Percentiles rank a stretch among this genome's conserved stretches.
Conservation (phyloP, 139 green algal species). For the Mychonastes homosphaera region DNA sequence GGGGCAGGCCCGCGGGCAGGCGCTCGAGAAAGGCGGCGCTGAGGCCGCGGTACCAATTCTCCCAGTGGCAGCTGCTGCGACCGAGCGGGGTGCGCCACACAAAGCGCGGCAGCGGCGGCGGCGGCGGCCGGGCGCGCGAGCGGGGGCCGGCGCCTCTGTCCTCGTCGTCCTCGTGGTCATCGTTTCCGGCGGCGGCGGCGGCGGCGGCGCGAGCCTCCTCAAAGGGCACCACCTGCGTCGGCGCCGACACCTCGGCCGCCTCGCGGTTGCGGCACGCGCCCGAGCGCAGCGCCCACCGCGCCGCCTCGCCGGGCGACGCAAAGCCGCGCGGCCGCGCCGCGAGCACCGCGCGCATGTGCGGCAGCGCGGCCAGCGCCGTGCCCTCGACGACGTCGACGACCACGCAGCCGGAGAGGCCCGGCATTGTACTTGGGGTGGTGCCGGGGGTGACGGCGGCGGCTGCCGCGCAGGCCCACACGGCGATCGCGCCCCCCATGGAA, state of each 20-base stretch:
- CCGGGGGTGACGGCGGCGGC: no score
- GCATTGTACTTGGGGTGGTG: slow-evolving; percentile 37
- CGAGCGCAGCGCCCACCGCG: slow-evolving; percentile 49
- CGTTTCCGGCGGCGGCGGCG: neutral
- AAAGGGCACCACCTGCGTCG: slow-evolving; percentile 37
- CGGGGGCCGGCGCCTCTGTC: slow-evolving; percentile 2
- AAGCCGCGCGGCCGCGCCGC: slow-evolving; percentile 45
- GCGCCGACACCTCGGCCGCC: slow-evolving; percentile 53
- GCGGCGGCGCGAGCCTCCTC: neutral
- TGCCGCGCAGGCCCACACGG: slow-evolving; percentile 45
- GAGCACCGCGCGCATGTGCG: slow-evolving; percentile 64
- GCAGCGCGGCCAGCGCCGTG: slow-evolving; percentile 65
- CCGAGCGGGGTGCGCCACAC: slow-evolving; percentile 66
- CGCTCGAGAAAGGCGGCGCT: slow-evolving; percentile 65
- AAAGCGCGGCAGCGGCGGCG: slow-evolving; percentile 8
- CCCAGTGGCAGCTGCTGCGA: slow-evolving; percentile 58
- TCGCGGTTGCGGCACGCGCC: slow-evolving; percentile 37
- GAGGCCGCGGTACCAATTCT: slow-evolving; percentile 80
- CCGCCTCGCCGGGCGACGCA: slow-evolving; percentile 29
- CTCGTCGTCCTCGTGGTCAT: neutral
- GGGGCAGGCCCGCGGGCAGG: slow-evolving; percentile 44
- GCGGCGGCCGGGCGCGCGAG: neutral
- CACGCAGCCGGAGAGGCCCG: slow-evolving; percentile 54
- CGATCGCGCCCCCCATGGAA: slow-evolving; percentile 79
- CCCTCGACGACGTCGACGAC: slow-evolving; percentile 93